A percentile compares a stretch with the other conserved stretches of the same genome.
Evolutionary conservation across 148 eudicot species (phyloP).

Genomic region (Rheum nobile): DNA sequence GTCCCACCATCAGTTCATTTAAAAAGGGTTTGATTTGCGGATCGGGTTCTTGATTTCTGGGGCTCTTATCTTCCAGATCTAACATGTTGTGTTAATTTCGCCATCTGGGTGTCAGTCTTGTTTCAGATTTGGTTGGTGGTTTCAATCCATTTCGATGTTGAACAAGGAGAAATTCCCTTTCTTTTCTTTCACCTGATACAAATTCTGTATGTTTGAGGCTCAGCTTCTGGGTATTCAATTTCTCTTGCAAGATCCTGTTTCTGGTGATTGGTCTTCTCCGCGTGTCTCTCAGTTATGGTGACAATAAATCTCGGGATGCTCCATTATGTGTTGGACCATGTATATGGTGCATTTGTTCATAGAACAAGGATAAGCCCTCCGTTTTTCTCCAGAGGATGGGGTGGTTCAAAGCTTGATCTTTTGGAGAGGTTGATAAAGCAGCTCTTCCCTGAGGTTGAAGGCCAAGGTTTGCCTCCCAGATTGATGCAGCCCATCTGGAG

Average conservation of each 20-base stretch:
- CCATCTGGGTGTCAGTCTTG: background rate
- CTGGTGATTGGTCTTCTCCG: conserved; percentile 2
- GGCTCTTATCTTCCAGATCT: background rate
- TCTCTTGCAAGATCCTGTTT: background rate
- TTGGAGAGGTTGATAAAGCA: conserved; percentile 67
- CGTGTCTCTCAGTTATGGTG: conserved; percentile 36
- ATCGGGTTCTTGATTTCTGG: conserved; percentile 1
- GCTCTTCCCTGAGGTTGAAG: conserved; percentile 64
- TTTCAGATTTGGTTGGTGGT: background rate
- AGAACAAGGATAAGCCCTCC: conserved; percentile 80
- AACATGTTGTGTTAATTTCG: background rate
- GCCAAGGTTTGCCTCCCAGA: conserved; percentile 71
- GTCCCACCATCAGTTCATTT: background rate
- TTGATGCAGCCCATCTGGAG: conserved; percentile 67
- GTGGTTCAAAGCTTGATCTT: conserved; percentile 79
- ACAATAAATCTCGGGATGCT: conserved; percentile 68
- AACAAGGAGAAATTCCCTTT: background rate
- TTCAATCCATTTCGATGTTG: background rate
- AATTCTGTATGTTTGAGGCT: background rate
- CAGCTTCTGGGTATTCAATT: conserved; percentile 1
- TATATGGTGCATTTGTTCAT: conserved; percentile 93
- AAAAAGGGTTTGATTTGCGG: background rate
- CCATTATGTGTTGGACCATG: conserved; percentile 90
- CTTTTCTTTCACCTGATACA: background rate
- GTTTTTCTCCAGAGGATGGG: conserved; percentile 94